Conservation (phyloP, 345 rosid genomes). For the Jatropha curcas region DNA sequence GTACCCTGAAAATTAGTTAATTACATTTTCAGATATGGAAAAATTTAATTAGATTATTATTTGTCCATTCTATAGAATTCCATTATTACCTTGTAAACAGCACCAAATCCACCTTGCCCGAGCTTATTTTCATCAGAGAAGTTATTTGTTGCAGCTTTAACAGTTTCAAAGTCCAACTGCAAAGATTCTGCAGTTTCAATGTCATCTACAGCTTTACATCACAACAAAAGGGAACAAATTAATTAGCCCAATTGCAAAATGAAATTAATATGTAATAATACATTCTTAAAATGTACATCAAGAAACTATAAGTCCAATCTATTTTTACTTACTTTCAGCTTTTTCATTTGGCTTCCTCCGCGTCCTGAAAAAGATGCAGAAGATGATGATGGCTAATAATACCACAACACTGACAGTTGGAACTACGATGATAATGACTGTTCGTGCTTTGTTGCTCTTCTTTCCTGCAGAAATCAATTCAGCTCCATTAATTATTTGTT, state of each 20-base stretch:
- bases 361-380: constrained; percentile 12
- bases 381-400: background rate
- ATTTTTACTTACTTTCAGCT: constrained; percentile 18
- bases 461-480: constrained; percentile 15
- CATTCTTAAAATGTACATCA: too few relatives aligned
- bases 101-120: constrained; percentile 57
- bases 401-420: constrained; percentile 2
- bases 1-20: background rate
- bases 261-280: background rate
- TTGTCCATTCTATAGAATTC: background rate
- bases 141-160: constrained; percentile 38
- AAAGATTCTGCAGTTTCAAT: constrained; percentile 16
- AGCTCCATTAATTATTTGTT: background rate
- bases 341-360: constrained; percentile 5
- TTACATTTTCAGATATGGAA: too few relatives aligned
- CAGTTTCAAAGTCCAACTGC: constrained; percentile 27
- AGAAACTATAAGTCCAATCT: background rate
- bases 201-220: background rate
- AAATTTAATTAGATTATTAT: too few relatives aligned
- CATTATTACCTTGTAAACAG: constrained; percentile 41
- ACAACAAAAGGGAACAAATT: background rate
- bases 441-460: background rate
- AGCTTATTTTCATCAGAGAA: constrained; percentile 41
- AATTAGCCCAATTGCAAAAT: background rate
- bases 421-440: constrained; percentile 14